Base-by-base conservation (phyloP, 192 early-diverging fungal species). In the Entomortierella chlamydospora region DNA sequence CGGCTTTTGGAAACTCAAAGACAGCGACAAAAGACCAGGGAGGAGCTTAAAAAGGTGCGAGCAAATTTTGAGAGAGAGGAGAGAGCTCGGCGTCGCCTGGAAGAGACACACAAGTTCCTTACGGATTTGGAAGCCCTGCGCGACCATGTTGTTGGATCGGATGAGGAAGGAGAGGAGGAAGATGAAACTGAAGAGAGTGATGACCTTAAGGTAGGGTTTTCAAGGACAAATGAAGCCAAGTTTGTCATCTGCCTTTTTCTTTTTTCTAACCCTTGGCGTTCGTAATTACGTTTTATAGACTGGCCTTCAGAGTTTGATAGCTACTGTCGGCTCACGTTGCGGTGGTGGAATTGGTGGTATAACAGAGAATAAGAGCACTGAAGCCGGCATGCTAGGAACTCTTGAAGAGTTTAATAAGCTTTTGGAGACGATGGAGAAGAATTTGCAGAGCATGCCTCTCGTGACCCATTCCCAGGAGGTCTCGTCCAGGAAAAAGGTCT, bases 71-170 rank as follows among this genome's bases (percentile, higher is more conserved):
- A 79, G 26, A 15, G 74, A 9, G 68, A 79, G 25, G 74, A 79
- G 7, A 57, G 74, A 23, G 61, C 57, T 30, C 60, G 74, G 18
- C 67, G 61, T 43, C 54, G 74, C 9, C 28, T 79, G 33, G 74
- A 79, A 57, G 74, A 70, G 29, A 79, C 68, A 2, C 74, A 79
- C 25, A 58, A 53, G 10, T 79, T 79, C 63, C 59, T 79, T 61
- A 70, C 74, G 13, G 74, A 79, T 41, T 33, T 79, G 45, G 74
- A 79, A 41, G 49, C 74, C 3, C 42, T 79, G 22, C 67, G 74
- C 34, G 74, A 79, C 31, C 43, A 70, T 28, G 68, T 69, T 15
- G 68, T 20, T 29, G 68, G 51, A 0, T 58, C 50, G 4, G 68
- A 70, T 17, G 60, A 50, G 9, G 73, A 77, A 9, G 60, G 58